Conservation (phyloP, 169 alveolate species). For the Plasmodium blacklocki region DNA sequence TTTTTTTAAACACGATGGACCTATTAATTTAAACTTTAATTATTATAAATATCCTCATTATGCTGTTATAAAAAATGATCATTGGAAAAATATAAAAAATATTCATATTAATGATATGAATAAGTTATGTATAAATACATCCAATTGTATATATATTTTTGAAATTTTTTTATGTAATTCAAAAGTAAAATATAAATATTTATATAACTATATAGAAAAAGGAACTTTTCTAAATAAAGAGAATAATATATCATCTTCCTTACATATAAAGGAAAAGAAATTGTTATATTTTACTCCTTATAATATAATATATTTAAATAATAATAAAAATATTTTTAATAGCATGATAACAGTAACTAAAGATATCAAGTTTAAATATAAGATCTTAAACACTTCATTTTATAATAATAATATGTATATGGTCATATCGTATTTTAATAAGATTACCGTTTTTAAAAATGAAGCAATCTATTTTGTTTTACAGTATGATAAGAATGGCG, state of each 20-base stretch:
- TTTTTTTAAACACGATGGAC: not conserved
- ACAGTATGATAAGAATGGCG: constrained; percentile 7
- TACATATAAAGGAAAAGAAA: constrained; percentile 9
- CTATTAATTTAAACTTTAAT: not conserved
- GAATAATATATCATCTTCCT: constrained; percentile 1
- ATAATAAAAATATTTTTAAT: constrained; percentile 31
- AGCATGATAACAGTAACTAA: constrained; percentile 3
- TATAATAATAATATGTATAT: not conserved
- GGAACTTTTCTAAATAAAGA: not conserved
- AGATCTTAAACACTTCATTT: constrained; percentile 3
- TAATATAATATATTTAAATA: constrained; percentile 10
- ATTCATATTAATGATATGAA: constrained; percentile 22
- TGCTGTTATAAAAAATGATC: constrained; percentile 9
- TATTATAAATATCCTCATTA: constrained; percentile 1
- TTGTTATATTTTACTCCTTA: constrained; percentile 16
- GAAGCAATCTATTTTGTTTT: constrained; percentile 11
- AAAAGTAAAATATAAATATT: not conserved
- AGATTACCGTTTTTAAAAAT: constrained; percentile 6
- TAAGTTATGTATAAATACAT: constrained; percentile 36
- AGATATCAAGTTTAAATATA: constrained; percentile 13
- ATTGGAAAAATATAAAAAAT: constrained; percentile 6
- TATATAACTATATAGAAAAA: not conserved
- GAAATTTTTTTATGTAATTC: constrained; percentile 1
- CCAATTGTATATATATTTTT: constrained; percentile 1
- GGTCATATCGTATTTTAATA: constrained; percentile 19